Evolutionary conservation across 169 alveolate genomes (phyloP), one percentile per base, ranked within the genome.

Genomic region (Cryptosporidium muris): DNA sequence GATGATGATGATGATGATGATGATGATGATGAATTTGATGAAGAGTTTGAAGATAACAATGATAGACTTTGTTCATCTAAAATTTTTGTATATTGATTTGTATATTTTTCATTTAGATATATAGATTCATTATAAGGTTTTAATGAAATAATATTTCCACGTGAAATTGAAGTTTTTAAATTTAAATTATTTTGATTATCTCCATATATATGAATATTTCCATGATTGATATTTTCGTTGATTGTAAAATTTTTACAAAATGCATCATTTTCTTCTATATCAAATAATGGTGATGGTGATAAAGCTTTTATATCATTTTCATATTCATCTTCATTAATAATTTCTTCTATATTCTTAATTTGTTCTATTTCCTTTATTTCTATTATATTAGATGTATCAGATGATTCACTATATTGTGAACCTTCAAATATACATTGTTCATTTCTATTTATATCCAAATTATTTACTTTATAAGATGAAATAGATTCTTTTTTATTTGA

Each of bases 331-430:
- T 40, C 1, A 1, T 53, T 6, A 49, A 34, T 11, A 5, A 9
- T 9, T 7, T 12, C 6, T 25, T 47, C 56, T 6, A 47, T n/a
- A n/a, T 4, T 7, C 2, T 40, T 62, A 16, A 38, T 34, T n/a
- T 67, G 66, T 53, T 67, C 66, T 8, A 12, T 67, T 38, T 54
- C 66, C 3, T 40, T 42, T 36, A 67, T 8, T 12, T 53, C 66
- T 8, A 53, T 54, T 1, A 67, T 67, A 25, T 52, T 67, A 16
- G 40, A 52, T n/a, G 51, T 65, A 53, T 67, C 82, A 36, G 82
- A 67, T 8, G 82, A 67, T n/a, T 67, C 56, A 42, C 82, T 67
- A 34, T 67, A 67, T 8, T 67, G 82, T 8, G 82, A 52, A 7
- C 82, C 82, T 37, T 58, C 42, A 45, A 67, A 25, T 0, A 25